phyloP scores from a whole-genome alignment of 345 rosid genomes.

The sweet orange (Citrus sinensis) region DVS_A1.0 CM039167.1:18438501-18439000 shows the following conservation, averaged over 20 bases:
- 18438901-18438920: not conserved
- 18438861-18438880: too few relatives aligned
- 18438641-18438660: not conserved
- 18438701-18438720: not conserved
- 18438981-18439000: not conserved
- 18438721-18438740: not conserved
- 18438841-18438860: too few relatives aligned
- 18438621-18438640: not conserved
- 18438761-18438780: too few relatives aligned
- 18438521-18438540: too few relatives aligned
- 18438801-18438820: too few relatives aligned
- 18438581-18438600: not conserved
- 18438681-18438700: not conserved
- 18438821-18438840: too few relatives aligned
- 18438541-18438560: too few relatives aligned
- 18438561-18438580: too few relatives aligned
- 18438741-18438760: too few relatives aligned
- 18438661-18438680: not conserved
- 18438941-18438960: not conserved
- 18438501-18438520: too few relatives aligned
- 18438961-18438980: not conserved
- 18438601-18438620: not conserved
- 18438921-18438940: not conserved
- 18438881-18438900: too few relatives aligned
- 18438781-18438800: too few relatives aligned